These are phyloP conservation scores for Colletotrichum sublineola DNA, from an alignment of 2,329 filamentous ascomycete species.

Conservation along the genomic window DNA sequence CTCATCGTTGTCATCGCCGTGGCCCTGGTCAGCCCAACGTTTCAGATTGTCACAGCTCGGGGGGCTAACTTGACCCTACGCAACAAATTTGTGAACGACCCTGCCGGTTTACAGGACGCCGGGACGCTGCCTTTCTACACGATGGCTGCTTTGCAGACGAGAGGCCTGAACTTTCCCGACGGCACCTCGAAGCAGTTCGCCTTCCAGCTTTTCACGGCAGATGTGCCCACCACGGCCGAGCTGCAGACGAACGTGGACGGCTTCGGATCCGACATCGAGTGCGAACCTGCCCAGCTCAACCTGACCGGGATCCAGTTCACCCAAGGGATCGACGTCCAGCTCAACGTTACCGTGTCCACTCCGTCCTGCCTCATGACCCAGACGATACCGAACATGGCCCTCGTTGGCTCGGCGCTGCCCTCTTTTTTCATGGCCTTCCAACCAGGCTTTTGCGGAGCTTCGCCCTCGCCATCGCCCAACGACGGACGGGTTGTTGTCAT, in stretches of 20 bases:
- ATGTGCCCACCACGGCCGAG: slow-evolving; percentile 44
- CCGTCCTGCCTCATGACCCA: slow-evolving; percentile 42
- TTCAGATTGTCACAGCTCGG: slow-evolving; percentile 47
- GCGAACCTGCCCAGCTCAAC: slow-evolving; percentile 48
- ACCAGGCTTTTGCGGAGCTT: slow-evolving; percentile 44
- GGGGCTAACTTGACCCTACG: slow-evolving; percentile 46
- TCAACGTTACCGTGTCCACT: slow-evolving; percentile 50
- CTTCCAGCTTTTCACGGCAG: slow-evolving; percentile 51
- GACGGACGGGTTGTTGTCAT: slow-evolving; percentile 47
- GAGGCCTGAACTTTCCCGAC: slow-evolving; percentile 47
- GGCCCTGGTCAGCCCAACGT: slow-evolving; percentile 52
- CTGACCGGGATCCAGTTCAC: slow-evolving; percentile 46
- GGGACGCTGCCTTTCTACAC: slow-evolving; percentile 50
- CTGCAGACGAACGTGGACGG: slow-evolving; percentile 53
- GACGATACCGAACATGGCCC: slow-evolving; percentile 41
- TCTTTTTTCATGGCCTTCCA: slow-evolving; percentile 45
- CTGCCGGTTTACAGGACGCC: slow-evolving; percentile 44
- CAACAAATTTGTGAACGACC: slow-evolving; percentile 49
- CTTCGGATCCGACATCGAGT: slow-evolving; percentile 51
- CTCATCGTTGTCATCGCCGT: slow-evolving; percentile 53
- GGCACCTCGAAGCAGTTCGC: slow-evolving; percentile 52
- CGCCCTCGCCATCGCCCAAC: slow-evolving; percentile 32
- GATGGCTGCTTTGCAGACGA: slow-evolving; percentile 51
- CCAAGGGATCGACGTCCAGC: slow-evolving; percentile 40
- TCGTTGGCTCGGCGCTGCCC: slow-evolving; percentile 38